These are phyloP conservation scores for Ascochyta fabae DNA, from an alignment of 2,329 filamentous ascomycete genomes.

Conservation along the genomic window DNA sequence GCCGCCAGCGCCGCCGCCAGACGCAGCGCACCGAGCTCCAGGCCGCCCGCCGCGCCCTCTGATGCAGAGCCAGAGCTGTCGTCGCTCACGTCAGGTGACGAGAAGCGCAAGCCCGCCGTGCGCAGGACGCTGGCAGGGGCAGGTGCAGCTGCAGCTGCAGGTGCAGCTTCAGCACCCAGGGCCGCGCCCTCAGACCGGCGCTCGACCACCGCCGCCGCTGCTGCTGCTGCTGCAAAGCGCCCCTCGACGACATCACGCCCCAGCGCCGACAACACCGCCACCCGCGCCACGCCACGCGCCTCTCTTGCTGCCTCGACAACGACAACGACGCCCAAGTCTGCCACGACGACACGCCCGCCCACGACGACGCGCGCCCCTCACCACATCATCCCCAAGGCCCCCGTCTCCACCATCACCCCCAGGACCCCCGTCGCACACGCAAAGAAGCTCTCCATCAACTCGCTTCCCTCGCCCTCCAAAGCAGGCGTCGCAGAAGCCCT, in stretches of 20 bases:
- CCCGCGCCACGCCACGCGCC: slow-evolving; percentile 37
- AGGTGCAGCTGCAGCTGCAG: slow-evolving; percentile 22
- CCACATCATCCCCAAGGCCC: slow-evolving; percentile 27
- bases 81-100: slow-evolving; percentile 46
- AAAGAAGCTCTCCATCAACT: slow-evolving; percentile 38
- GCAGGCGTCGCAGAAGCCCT: slow-evolving; percentile 17
- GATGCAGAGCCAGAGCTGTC: slow-evolving; percentile 45
- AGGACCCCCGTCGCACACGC: slow-evolving; percentile 30
- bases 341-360: slow-evolving; percentile 30
- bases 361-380: slow-evolving; percentile 29
- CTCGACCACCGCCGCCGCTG: slow-evolving; percentile 21
- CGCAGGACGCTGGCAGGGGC: slow-evolving; percentile 35
- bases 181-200: slow-evolving; percentile 32
- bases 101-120: slow-evolving; percentile 42
- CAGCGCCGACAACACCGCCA: slow-evolving; percentile 28
- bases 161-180: slow-evolving; percentile 21
- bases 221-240: slow-evolving; percentile 38
- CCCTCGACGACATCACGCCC: slow-evolving; percentile 38
- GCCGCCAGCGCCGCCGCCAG: slow-evolving; percentile 30
- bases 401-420: slow-evolving; percentile 22
- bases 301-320: slow-evolving; percentile 37
- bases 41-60: slow-evolving; percentile 28
- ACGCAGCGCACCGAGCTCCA: slow-evolving; percentile 31
- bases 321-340: no score
- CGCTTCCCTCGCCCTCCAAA: slow-evolving; percentile 15